A percentile compares a stretch with the other conserved stretches of the same genome.
Conservation (phyloP, 2,329 filamentous ascomycete genomes). For the Verticillium nonalfalfae region DNA sequence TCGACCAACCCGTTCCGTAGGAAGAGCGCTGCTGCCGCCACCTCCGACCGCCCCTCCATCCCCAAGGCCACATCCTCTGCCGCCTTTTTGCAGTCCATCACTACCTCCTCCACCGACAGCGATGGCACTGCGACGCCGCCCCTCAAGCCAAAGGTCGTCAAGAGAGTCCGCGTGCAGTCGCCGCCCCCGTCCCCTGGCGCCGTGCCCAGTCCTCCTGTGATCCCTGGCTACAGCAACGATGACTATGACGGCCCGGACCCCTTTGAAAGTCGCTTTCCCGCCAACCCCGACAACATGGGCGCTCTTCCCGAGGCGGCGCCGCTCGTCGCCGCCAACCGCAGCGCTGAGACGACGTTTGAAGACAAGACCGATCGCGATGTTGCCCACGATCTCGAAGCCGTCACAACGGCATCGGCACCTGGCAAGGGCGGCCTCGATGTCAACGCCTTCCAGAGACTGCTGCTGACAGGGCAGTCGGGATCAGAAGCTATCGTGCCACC, state of each 20-base stretch:
- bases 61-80: slow-evolving; percentile 16
- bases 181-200: slow-evolving; percentile 46
- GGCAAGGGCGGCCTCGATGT: slow-evolving; percentile 58
- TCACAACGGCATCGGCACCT: slow-evolving; percentile 10
- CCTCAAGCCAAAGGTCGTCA: slow-evolving; percentile 46
- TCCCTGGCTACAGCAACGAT: slow-evolving; percentile 22
- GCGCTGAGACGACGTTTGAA: slow-evolving; percentile 35
- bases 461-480: slow-evolving; percentile 64
- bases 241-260: slow-evolving; percentile 14
- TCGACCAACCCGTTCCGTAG: slow-evolving; percentile 49
- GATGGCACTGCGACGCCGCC: slow-evolving; percentile 10
- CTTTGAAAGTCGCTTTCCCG: slow-evolving; percentile 9
- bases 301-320: slow-evolving; percentile 8
- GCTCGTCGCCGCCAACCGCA: slow-evolving; percentile 13
- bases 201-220: background rate
- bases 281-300: slow-evolving; percentile 5
- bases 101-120: slow-evolving; percentile 17
- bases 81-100: slow-evolving; percentile 19
- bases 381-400: slow-evolving; percentile 21
- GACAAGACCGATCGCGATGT: slow-evolving; percentile 39
- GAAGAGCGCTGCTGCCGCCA: slow-evolving; percentile 19
- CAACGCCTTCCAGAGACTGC: slow-evolving; percentile 67
- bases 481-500: background rate
- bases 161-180: slow-evolving; percentile 62
- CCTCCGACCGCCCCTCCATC: slow-evolving; percentile 7